These are phyloP conservation scores for Haematococcus sp. DNA, from an alignment of 139 green algal species.

Conservation along the genomic window DNA sequence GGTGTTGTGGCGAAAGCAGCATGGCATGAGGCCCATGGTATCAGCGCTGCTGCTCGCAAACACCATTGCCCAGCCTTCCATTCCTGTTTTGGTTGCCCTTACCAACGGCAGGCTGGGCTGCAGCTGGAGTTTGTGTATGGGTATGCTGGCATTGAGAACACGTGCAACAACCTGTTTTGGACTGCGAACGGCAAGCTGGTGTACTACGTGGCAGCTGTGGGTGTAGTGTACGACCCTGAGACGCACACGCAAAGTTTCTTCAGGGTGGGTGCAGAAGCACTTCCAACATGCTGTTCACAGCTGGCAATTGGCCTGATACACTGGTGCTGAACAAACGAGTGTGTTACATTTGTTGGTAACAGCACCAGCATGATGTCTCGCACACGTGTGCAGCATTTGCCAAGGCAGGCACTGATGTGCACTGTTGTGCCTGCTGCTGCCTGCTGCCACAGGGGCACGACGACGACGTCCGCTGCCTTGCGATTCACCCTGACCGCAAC, in stretches of 20 bases:
- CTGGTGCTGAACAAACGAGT: background rate
- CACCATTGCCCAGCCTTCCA: too few relatives aligned
- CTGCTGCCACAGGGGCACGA: constrained; percentile 51
- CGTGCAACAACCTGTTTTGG: constrained; percentile 56
- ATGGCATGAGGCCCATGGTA: too few relatives aligned
- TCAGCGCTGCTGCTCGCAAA: too few relatives aligned
- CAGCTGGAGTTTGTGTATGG: constrained; percentile 75
- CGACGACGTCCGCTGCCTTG: constrained; percentile 68
- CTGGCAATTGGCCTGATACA: background rate
- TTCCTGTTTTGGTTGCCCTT: too few relatives aligned
- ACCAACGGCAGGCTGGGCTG: constrained; percentile 43
- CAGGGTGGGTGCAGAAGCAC: constrained; percentile 39
- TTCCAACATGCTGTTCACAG: background rate
- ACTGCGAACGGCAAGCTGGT: constrained; percentile 46
- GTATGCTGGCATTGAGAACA: constrained; percentile 50
- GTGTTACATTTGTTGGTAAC: too few relatives aligned
- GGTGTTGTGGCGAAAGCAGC: background rate
- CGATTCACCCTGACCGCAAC: constrained; percentile 45
- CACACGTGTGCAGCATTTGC: too few relatives aligned
- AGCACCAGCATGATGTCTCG: too few relatives aligned
- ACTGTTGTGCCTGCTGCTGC: too few relatives aligned
- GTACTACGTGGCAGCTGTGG: constrained; percentile 68
- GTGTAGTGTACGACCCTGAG: constrained; percentile 58
- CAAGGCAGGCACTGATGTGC: too few relatives aligned
- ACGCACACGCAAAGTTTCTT: constrained; percentile 68